Percentiles rank a stretch among this genome's conserved stretches.
phyloP scores from a whole-genome alignment of 202 grass and related monocot species.

The Panicum hallii region DNA sequence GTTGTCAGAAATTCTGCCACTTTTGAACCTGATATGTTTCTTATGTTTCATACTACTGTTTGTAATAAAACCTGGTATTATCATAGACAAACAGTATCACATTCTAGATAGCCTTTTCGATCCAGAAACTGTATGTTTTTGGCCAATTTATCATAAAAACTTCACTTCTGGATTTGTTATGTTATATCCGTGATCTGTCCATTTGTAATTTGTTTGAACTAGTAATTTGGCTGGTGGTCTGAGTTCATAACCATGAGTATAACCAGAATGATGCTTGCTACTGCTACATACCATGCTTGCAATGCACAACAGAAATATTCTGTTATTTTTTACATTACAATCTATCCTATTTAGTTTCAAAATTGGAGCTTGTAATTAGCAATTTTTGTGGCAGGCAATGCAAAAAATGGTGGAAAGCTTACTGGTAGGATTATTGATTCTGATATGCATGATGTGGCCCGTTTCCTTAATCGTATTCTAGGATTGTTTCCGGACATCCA shows the following conservation, averaged over 20 bases:
- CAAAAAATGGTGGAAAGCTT: conserved; percentile 75
- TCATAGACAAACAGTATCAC: background rate
- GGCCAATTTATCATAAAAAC: conserved; percentile 19
- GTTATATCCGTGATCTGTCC: background rate
- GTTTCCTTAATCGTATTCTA: conserved; percentile 94
- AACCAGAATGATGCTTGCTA: conserved; percentile 16
- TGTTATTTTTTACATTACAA: conserved; percentile 19
- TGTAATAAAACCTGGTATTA: conserved; percentile 11
- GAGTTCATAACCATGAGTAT: background rate
- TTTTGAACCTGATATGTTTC: conserved; percentile 12
- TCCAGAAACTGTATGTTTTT: conserved; percentile 17
- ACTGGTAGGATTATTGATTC: conserved; percentile 87
- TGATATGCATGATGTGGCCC: conserved; percentile 91
- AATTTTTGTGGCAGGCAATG: conserved; percentile 60
- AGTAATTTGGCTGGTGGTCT: background rate
- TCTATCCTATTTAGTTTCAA: conserved; percentile 22
- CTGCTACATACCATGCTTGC: background rate
- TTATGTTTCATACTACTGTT: conserved; percentile 20
- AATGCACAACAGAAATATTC: conserved; percentile 14
- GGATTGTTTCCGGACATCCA: conserved; percentile 92
- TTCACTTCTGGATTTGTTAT: conserved; percentile 21
- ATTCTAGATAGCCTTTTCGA: background rate
- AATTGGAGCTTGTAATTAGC: conserved; percentile 4
- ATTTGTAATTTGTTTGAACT: conserved; percentile 37
- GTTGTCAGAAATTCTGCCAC: background rate